Percentiles rank a stretch among this genome's conserved stretches.
These are phyloP conservation scores for Sicyos edulis DNA, from an alignment of 306 rosid species.

Conservation along the genomic window DNA sequence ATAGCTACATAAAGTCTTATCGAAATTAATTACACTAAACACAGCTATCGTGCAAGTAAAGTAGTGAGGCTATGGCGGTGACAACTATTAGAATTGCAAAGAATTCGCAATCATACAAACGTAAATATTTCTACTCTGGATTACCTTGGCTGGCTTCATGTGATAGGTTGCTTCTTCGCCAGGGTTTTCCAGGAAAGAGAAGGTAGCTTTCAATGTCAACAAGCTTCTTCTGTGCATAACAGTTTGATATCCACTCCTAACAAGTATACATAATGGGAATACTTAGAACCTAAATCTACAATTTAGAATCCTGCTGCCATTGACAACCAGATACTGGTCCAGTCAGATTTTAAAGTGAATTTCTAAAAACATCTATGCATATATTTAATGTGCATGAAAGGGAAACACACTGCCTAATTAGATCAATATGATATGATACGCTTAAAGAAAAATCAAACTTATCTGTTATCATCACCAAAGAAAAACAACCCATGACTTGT, in stretches of 20 bases:
- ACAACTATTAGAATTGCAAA: not conserved
- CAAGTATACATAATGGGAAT: conserved; percentile 11
- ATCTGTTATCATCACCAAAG: not conserved
- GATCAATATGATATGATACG: not conserved
- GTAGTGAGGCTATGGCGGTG: not conserved
- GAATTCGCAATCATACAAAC: not conserved
- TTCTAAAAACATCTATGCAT: conserved; percentile 1
- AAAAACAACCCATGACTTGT: too few relatives aligned
- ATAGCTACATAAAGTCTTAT: too few relatives aligned
- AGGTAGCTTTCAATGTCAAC: conserved; percentile 71
- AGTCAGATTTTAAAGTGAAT: not conserved
- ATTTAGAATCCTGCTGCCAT: not conserved
- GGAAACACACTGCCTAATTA: not conserved
- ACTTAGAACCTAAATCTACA: not conserved
- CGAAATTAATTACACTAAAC: too few relatives aligned
- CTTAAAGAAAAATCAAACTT: not conserved
- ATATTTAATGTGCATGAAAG: not conserved
- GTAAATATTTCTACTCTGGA: conserved; percentile 15
- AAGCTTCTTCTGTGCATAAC: conserved; percentile 68
- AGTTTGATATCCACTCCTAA: conserved; percentile 86
- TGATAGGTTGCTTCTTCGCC: conserved; percentile 60
- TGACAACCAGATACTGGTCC: conserved; percentile 5
- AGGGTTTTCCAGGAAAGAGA: conserved; percentile 78
- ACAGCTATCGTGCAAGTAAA: too few relatives aligned
- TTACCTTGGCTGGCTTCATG: conserved; percentile 45